Evolutionary conservation across 1,139 yeast species (phyloP), one percentile per base, ranked within the genome.

Genomic region (Pichia sp.): DNA sequence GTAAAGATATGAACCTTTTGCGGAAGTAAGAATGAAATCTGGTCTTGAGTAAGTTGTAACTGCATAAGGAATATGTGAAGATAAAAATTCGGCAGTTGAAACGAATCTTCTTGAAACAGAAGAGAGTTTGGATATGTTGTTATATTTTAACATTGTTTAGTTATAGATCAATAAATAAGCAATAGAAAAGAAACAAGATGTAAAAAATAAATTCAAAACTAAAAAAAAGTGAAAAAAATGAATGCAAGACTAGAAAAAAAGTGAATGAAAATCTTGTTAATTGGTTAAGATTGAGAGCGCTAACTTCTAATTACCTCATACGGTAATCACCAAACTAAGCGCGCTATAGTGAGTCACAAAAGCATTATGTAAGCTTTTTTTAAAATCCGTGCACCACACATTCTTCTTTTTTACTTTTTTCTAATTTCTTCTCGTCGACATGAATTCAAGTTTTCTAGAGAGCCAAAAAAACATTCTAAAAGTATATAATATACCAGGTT

Each of bases 41-140:
- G 96, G 96, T 53, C 94, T 79, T 15, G 89, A 73, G 59, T 88
- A 87, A 0, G 95, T 86, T 11, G 95, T 82, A 5, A 85, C 94
- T n/a, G 82, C 72, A 63, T 72, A 85, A 11, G 82, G 82, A 40
- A 76, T 67, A 50, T 67, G 68, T 38, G 67, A 68, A 13, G 63
- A 57, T 29, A 75, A 61, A 49, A 67, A 70, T 4, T 59, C 59
- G 1, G 71, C 60, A 25, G 63, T 59, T 3, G 66, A 50, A 3
- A 53, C 44, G 8, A 26, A 39, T 52, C 56, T 52, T 12, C 40
- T 39, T 6, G 49, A 20, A 12, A 39, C 9, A 6, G 42, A 16
- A 6, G 36, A 29, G 3, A 29, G 12, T 12, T 41, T 47, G 4
- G 47, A 8, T 16, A 40, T 13, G 12, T 32, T 47, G 29, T 30